Evolutionary conservation across 306 rosid species (phyloP).

Genomic region (Cicer chorassanicum): DNA sequence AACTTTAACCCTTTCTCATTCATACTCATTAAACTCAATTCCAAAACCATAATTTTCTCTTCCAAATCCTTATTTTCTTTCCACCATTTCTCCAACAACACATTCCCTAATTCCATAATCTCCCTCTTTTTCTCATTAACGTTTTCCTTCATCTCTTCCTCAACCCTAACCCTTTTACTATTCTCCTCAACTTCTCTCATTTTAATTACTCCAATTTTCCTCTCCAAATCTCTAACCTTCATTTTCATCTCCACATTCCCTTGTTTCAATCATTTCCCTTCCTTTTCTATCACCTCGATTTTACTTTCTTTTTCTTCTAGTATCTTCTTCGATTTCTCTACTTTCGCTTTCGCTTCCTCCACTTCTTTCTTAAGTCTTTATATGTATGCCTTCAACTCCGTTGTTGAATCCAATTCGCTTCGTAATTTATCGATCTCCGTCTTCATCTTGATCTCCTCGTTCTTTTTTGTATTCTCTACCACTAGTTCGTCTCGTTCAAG

Average conservation of each 20-base stretch:
- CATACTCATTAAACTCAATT: slow-evolving; percentile 43
- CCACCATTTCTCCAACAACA: slow-evolving; percentile 36
- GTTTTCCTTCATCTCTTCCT: slow-evolving; percentile 69
- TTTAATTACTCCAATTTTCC: slow-evolving; percentile 58
- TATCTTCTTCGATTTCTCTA: slow-evolving; percentile 40
- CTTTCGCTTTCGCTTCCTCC: slow-evolving; percentile 49
- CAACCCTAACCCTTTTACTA: slow-evolving; percentile 65
- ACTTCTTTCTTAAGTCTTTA: slow-evolving; percentile 56
- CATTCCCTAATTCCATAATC: slow-evolving; percentile 52
- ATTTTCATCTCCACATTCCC: slow-evolving; percentile 55
- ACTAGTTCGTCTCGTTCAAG: slow-evolving; percentile 51
- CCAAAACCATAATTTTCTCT: slow-evolving; percentile 55
- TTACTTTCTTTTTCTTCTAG: slow-evolving; percentile 54
- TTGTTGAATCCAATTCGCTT: slow-evolving; percentile 48
- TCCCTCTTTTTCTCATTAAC: slow-evolving; percentile 63
- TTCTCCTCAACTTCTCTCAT: slow-evolving; percentile 70
- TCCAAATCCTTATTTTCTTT: slow-evolving; percentile 51
- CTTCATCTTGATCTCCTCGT: slow-evolving; percentile 48
- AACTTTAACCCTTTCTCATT: slow-evolving; percentile 37
- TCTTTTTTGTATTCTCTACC: slow-evolving; percentile 47
- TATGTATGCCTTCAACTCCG: slow-evolving; percentile 59
- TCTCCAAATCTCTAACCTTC: slow-evolving; percentile 78
- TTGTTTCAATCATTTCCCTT: slow-evolving; percentile 53
- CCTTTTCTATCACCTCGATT: slow-evolving; percentile 57
- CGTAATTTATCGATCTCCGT: slow-evolving; percentile 51